Evolutionary conservation across 1,284 basidiomycete species (phyloP).

Genomic region (Ganoderma boninense): DNA sequence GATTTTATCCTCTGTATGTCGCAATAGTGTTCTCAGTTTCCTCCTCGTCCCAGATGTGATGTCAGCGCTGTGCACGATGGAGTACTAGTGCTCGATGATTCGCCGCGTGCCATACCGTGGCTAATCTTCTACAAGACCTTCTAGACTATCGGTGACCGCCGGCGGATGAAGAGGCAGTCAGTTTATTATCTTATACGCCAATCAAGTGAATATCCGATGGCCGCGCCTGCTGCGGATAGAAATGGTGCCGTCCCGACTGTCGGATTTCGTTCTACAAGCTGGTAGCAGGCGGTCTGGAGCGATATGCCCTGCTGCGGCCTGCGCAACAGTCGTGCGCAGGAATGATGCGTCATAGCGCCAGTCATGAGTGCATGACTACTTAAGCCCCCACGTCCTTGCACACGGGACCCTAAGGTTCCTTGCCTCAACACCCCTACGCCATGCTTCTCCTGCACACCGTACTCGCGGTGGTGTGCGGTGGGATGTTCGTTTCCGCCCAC

Average conservation of each 20-base stretch:
- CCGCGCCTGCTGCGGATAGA: conserved; percentile 15
- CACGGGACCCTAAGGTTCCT: conserved; percentile 10
- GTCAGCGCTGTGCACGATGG: not conserved
- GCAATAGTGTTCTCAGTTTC: conserved; percentile 9
- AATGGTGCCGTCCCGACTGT: conserved; percentile 14
- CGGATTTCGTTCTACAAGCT: not conserved
- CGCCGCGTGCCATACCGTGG: not conserved
- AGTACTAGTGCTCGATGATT: not conserved
- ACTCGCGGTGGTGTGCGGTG: conserved; percentile 33
- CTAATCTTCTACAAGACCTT: not conserved
- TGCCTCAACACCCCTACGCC: conserved; percentile 20
- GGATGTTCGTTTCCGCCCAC: conserved; percentile 32
- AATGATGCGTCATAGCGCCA: conserved; percentile 19
- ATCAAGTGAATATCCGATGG: not conserved
- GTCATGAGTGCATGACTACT: conserved; percentile 1
- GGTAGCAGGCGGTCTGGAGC: conserved; percentile 5
- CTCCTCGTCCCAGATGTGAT: conserved; percentile 2
- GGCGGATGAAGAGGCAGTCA: not conserved
- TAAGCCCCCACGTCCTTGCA: conserved; percentile 3
- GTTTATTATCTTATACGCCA: not conserved
- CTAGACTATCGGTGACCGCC: not conserved
- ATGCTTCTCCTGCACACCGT: conserved; percentile 33
- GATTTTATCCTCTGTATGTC: conserved; percentile 28
- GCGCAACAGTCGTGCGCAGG: conserved; percentile 15
- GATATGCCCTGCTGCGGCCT: conserved; percentile 30